Percentiles rank a stretch among this genome's conserved stretches.
Evolutionary conservation across 352 stramenopile genomes (phyloP).

Genomic region (Stramenopiles sp.): DNA sequence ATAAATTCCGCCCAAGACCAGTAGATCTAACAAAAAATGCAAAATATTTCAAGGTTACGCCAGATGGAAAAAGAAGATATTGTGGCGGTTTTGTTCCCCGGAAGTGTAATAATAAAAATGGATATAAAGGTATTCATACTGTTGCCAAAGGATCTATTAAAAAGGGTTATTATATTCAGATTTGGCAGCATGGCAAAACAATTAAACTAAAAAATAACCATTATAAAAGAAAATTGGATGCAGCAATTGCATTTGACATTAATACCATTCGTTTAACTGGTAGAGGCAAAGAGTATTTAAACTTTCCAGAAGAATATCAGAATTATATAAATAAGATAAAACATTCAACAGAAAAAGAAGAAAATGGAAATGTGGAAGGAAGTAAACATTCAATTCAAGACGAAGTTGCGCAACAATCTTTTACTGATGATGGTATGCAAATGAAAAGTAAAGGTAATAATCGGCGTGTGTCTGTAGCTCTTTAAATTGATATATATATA

Average conservation of each 20-base stretch:
- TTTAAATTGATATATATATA: no score
- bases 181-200: background rate
- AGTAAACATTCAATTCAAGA: no score
- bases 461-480: no score
- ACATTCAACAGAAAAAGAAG: no score
- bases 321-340: background rate
- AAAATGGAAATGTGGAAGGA: no score
- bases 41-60: background rate
- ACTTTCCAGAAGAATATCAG: background rate
- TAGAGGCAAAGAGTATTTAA: background rate
- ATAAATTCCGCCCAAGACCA: background rate
- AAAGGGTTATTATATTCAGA: background rate
- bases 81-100: background rate
- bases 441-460: no score
- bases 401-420: no score
- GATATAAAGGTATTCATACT: background rate
- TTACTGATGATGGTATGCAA: no score
- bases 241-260: background rate
- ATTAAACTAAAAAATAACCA: background rate
- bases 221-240: background rate
- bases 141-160: background rate
- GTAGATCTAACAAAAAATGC: no score
- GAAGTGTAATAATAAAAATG: background rate
- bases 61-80: background rate
- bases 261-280: background rate